A percentile compares a stretch with the other conserved stretches of the same genome.
phyloP scores from a whole-genome alignment of 345 rosid species.

The Boechera divaricarpa region DNA sequence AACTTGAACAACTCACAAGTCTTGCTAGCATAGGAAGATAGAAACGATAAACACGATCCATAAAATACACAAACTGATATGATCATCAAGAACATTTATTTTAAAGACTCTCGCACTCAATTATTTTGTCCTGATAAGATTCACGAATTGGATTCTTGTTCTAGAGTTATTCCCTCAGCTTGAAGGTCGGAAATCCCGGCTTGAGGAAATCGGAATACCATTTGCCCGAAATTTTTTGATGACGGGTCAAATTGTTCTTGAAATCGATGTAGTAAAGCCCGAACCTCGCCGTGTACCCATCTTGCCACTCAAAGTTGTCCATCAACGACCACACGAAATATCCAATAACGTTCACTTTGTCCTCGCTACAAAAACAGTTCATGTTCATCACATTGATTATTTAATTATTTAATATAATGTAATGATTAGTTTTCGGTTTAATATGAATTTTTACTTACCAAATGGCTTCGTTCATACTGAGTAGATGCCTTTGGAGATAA shows the following conservation, averaged over 20 bases:
- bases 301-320: slow-evolving; percentile 49
- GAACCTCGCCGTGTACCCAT: slow-evolving; percentile 38
- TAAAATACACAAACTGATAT: not conserved
- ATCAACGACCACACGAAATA: slow-evolving; percentile 41
- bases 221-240: slow-evolving; percentile 37
- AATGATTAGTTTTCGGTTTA: too few relatives aligned
- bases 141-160: slow-evolving; percentile 16
- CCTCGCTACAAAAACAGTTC: slow-evolving; percentile 22
- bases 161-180: slow-evolving; percentile 39
- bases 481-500: too few relatives aligned
- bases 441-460: too few relatives aligned
- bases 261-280: slow-evolving; percentile 39
- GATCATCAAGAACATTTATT: not conserved
- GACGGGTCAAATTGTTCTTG: slow-evolving; percentile 39
- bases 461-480: too few relatives aligned
- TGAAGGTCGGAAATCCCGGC: not conserved
- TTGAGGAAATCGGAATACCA: slow-evolving; percentile 40
- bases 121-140: not conserved
- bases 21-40: slow-evolving; percentile 25
- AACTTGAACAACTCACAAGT: slow-evolving; percentile 5
- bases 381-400: not conserved
- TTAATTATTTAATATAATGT: too few relatives aligned
- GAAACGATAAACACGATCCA: not conserved
- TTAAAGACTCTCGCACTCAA: slow-evolving; percentile 10
- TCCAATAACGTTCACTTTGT: slow-evolving; percentile 43